Base-by-base conservation (phyloP, 495 filamentous ascomycete genomes). In the Glarea lozoyensis region DNA sequence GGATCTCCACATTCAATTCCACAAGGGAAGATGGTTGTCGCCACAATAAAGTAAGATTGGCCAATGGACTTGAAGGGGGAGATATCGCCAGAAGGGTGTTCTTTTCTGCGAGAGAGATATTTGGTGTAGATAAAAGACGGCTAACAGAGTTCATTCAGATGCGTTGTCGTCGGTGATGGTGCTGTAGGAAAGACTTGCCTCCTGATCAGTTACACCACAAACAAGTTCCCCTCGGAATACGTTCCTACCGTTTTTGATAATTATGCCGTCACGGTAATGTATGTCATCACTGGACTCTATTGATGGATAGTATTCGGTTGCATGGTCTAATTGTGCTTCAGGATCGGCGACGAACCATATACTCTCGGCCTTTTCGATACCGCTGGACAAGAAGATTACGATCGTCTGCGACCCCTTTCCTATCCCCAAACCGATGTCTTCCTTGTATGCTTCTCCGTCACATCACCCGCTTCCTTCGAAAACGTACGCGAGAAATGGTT, bases 401-500 rank as follows among this genome's bases (percentile, higher is more conserved):
- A 98, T 66, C 86, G 92, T 45, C 79, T 98, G 31, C 86, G 92
- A 27, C 92, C 92, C 12, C 75, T 97, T 43, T 97, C 92, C 39
- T 98, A 98, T 57, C 92, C 92, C 0, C 92, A 98, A 66, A 98
- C 92, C 50, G 92, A 98, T 60, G 92, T 98, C 37, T 98, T 98
- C 67, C 79, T 98, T 30, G 89, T 98, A 52, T 98, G 92, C 68
- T 98, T 98, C 65, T 93, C 86, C 57, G 92, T 98, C 53, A 97
- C 90, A 23, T 97, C 92, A 10, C 92, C 93, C n/a, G 88, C 92
- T 27, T 95, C 88, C 12, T 98, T 98, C 60, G 92, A 98, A 64
- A 98, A 98, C 80, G 93, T 98, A 24, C 79, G 88, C 49, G 93
- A 97, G 68, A 98, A 98, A 62, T 98, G 92, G 92, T 88, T 96